These are phyloP conservation scores for Ceratocystis cubensis DNA, from an alignment of 2,329 filamentous ascomycete genomes.

Conservation along the genomic window DNA sequence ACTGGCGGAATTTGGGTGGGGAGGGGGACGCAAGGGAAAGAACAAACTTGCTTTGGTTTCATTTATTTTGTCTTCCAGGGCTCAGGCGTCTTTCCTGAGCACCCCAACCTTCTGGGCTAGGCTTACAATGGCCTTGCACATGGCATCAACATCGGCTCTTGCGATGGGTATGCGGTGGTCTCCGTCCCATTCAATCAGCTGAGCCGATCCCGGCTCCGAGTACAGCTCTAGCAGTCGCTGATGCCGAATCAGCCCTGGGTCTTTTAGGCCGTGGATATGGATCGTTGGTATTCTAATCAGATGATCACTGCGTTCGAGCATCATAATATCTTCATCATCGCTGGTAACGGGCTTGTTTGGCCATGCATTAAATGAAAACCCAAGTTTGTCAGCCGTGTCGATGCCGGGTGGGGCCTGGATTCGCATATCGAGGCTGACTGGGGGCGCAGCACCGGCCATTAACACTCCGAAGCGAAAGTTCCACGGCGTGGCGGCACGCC, in stretches of 20 bases:
- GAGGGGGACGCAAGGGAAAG: background rate
- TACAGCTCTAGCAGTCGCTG: constrained; percentile 44
- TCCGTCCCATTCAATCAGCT: constrained; percentile 60
- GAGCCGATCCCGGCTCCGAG: constrained; percentile 41
- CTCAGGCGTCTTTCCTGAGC: background rate
- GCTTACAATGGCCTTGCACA: constrained; percentile 41
- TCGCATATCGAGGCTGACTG: constrained; percentile 39
- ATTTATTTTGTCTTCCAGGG: background rate
- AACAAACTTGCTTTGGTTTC: background rate
- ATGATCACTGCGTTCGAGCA: constrained; percentile 29
- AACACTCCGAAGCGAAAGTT: constrained; percentile 49
- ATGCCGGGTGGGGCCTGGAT: constrained; percentile 24
- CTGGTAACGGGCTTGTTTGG: constrained; percentile 25
- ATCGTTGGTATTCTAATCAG: constrained; percentile 46
- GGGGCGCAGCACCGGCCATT: constrained; percentile 48
- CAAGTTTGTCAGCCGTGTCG: constrained; percentile 25
- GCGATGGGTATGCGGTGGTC: constrained; percentile 60
- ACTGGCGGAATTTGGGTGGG: background rate
- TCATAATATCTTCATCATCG: constrained; percentile 27
- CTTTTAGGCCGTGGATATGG: constrained; percentile 53
- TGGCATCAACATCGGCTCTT: constrained; percentile 46
- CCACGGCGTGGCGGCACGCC: constrained; percentile 24
- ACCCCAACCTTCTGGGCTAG: constrained; percentile 30
- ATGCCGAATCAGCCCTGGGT: constrained; percentile 48
- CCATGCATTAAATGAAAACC: constrained; percentile 33